These are phyloP conservation scores for Lepidium africanum DNA, from an alignment of 345 rosid species.

Conservation along the genomic window DNA sequence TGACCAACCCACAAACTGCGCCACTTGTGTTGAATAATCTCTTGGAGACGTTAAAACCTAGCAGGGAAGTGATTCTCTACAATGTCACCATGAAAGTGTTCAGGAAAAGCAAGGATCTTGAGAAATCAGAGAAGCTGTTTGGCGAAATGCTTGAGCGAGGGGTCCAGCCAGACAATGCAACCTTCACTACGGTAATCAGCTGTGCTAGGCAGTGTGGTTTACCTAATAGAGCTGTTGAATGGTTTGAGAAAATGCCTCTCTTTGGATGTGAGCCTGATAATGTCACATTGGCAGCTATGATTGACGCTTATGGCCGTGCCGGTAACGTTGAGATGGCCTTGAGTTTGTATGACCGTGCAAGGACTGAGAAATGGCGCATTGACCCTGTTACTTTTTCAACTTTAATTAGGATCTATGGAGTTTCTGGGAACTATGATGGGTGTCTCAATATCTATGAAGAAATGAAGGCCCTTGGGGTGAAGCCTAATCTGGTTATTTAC, in stretches of 20 bases:
- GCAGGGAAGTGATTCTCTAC: constrained; percentile 54
- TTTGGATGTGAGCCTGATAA: constrained; percentile 65
- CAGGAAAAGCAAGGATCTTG: constrained; percentile 61
- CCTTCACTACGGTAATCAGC: constrained; percentile 68
- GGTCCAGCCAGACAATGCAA: constrained; percentile 59
- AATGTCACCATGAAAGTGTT: constrained; percentile 74
- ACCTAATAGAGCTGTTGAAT: constrained; percentile 66
- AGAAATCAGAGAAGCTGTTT: constrained; percentile 58
- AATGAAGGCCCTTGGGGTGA: constrained; percentile 76
- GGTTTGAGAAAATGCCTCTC: constrained; percentile 82
- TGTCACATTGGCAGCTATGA: constrained; percentile 57
- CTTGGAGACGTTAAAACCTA: constrained; percentile 33
- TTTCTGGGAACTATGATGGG: constrained; percentile 70
- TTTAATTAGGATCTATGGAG: constrained; percentile 63
- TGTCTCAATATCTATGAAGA: constrained; percentile 89
- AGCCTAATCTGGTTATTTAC: constrained; percentile 56
- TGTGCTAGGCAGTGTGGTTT: constrained; percentile 57
- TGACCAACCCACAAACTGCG: constrained; percentile 66
- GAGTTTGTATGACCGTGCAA: constrained; percentile 82
- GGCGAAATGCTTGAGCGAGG: constrained; percentile 66
- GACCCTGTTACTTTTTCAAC: constrained; percentile 57
- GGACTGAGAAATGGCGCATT: constrained; percentile 76
- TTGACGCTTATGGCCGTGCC: constrained; percentile 74
- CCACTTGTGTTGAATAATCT: constrained; percentile 49
- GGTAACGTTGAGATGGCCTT: constrained; percentile 74